Evolutionary conservation across 2,329 filamentous ascomycete species (phyloP), one percentile per base, ranked within the genome.

Genomic region (Trichoderma semiorbis): DNA sequence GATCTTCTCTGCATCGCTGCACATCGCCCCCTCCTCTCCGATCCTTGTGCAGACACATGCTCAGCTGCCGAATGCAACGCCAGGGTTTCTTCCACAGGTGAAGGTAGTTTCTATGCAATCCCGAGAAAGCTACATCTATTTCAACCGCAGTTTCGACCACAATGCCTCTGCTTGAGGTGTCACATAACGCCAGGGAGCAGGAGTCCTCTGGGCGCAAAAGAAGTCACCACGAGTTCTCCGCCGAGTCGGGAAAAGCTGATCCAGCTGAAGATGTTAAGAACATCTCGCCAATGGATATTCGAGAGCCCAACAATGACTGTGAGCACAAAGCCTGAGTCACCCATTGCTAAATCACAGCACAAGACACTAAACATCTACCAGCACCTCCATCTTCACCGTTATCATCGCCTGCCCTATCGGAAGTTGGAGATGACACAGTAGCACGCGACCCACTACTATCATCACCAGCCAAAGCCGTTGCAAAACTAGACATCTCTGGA

Each of bases 151-250:
- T 34, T 4, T 7, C 21, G 5, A 28, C 36, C 26, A 68, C 78
- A 72, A 88, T 87, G 86, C 83, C 86, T 77, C 79, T 88, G 30
- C 79, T 82, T 58, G 80, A 83, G 68, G 80, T 86, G 77, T 84
- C 85, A 21, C 78, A 82, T 14, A 87, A 88, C 73, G 81, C 86
- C 34, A 82, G 83, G 76, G 84, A 85, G 75, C 78, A 81, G 28
- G 84, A 86, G 65, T 75, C 78, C 24, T 78, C 78, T 32, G 78
- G 80, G 62, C 81, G 82, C 66, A 88, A 88, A 77, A 79, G 85
- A 72, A 83, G 79, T 55, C 84, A 86, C 74, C 81, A 84, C 53
- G 83, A 86, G 36, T 87, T 82, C 72, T 75, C 81, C 3, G 80
- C 78, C 11, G 78, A 82, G 28, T 73, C 78, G 26, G 67, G 77